Base-by-base conservation (phyloP, 805 yeast genomes). In the Wickerhamiella spandovensis region DNA sequence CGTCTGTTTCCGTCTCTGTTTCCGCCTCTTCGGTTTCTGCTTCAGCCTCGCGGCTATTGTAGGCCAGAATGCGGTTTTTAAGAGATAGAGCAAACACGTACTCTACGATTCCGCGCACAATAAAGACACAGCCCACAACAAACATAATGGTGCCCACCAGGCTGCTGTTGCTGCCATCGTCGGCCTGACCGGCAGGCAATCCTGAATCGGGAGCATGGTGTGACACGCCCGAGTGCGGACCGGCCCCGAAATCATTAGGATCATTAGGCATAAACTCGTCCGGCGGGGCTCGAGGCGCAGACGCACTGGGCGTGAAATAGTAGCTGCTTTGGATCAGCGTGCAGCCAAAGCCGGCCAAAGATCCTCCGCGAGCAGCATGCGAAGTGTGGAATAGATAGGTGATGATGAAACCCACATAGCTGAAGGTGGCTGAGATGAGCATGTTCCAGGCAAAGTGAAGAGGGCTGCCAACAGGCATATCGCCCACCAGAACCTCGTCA, bases 341-440 rank as follows among this genome's bases (percentile, higher is more conserved):
- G 53, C 84, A 62, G 2, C 97, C 97, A 51, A 92, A 68, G 0
- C 98, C 98, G 18, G 90, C 84, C 54, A 95, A 72, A 1, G 97
- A 82, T 2, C 98, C 98, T 61, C 89, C 89, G 63, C 86, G 87
- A 3, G 97, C 95, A 5, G 97, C 97, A 64, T 92, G 98, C 2
- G 97, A 85, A 0, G 97, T 90, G 66, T 92, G 97, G 49, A 92
- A 71, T 44, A 90, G 69, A 63, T 89, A 92, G 7, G 97, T 89
- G 50, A 90, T 72, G 42, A 92, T 72, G 67, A 92, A 92, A 3
- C 98, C 98, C 30, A 90, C 82, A 64, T 84, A 85, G 66, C 90
- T 96, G 71, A 92, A 92, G 41, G 94, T 82, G n/a, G 86, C 75
- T 22, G 95, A 80, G 2, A 92, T 94, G 57, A 87, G 73, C 57